These are phyloP conservation scores for Phytopythium cucurbitacearum DNA, from an alignment of 352 stramenopile genomes.

Conservation along the genomic window DNA sequence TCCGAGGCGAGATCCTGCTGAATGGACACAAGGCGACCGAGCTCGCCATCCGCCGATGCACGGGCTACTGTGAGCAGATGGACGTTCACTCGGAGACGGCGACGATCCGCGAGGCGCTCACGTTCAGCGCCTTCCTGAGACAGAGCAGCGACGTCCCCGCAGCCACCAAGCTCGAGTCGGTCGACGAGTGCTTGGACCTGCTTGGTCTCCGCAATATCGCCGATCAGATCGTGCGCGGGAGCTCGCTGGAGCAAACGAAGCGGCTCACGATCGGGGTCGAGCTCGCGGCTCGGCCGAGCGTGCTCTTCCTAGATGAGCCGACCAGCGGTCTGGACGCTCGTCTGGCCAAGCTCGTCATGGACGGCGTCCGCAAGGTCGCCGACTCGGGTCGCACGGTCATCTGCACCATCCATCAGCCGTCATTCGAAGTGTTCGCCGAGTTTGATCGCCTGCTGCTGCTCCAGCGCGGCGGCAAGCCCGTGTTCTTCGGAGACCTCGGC, in stretches of 20 bases:
- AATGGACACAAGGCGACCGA: conserved; percentile 18
- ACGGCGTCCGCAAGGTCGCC: conserved; percentile 79
- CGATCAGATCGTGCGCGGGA: conserved; percentile 27
- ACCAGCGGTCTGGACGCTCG: conserved; percentile 79
- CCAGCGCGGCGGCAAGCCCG: conserved; percentile 31
- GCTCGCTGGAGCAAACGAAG: conserved; percentile 44
- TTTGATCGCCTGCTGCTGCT: conserved; percentile 82
- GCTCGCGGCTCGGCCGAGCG: conserved; percentile 66
- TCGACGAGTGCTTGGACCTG: conserved; percentile 20
- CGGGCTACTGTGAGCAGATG: conserved; percentile 57
- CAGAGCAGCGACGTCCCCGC: conserved; percentile 32
- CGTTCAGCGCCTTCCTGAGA: conserved; percentile 76
- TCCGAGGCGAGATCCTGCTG: conserved; percentile 13
- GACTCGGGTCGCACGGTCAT: conserved; percentile 59
- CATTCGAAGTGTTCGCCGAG: conserved; percentile 76
- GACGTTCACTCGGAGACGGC: conserved; percentile 74
- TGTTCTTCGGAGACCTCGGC: conserved; percentile 43
- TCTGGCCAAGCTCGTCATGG: conserved; percentile 70
- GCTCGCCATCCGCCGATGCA: conserved; percentile 19
- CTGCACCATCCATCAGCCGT: conserved; percentile 90
- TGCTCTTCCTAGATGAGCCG: conserved; percentile 76
- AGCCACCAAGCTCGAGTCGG: conserved; percentile 16
- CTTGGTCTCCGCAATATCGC: conserved; percentile 19
- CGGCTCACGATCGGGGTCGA: conserved; percentile 41
- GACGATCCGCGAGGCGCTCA: conserved; percentile 82